Evolutionary conservation across 2,329 filamentous ascomycete species (phyloP), one percentile per base, ranked within the genome.

Genomic region (Fusarium virguliforme): DNA sequence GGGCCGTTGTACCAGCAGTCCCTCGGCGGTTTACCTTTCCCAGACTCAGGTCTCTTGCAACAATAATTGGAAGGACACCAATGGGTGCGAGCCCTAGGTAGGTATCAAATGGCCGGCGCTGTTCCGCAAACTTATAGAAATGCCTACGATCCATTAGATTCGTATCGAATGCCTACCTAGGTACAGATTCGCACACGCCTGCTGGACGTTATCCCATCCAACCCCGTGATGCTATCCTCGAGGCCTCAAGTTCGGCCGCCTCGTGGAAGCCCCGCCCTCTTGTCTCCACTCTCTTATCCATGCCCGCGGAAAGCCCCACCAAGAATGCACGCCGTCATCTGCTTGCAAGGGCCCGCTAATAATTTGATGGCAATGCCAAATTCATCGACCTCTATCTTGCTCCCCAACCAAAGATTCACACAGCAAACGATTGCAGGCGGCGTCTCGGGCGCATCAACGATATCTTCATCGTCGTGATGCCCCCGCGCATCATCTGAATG

Each of bases 401-500:
- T 62, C 64, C 63, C 51, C 62, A 58, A 57, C n/a, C 59, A 64
- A 60, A 51, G 26, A 48, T 30, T 26, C 26, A 55, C 40, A 30
- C 38, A 34, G 26, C 43, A 46, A 55, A 38, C 61, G 28, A 68
- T 54, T 54, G 58, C 61, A 46, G 35, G 41, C 50, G 50, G 64
- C 56, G 70, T 57, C 71, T 46, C 64, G 58, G 38, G 51, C 35
- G 50, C 61, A 58, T 61, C 57, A 40, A 54, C 50, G 18, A 61
- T 41, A 57, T 6, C 35, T 56, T 34, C 55, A 40, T 50, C 53
- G 30, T 50, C 67, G 72, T 73, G 55, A 81, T 81, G 79, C 67
- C 60, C 67, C 56, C 58, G 60, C 56, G 46, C 60, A 62, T 67
- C 64, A 62, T 68, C 71, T 80, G 72, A 76, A 68, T 67, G 22